These are phyloP conservation scores for Coprinopsis sp. DNA, from an alignment of 768 basidiomycete genomes.

Conservation along the genomic window DNA sequence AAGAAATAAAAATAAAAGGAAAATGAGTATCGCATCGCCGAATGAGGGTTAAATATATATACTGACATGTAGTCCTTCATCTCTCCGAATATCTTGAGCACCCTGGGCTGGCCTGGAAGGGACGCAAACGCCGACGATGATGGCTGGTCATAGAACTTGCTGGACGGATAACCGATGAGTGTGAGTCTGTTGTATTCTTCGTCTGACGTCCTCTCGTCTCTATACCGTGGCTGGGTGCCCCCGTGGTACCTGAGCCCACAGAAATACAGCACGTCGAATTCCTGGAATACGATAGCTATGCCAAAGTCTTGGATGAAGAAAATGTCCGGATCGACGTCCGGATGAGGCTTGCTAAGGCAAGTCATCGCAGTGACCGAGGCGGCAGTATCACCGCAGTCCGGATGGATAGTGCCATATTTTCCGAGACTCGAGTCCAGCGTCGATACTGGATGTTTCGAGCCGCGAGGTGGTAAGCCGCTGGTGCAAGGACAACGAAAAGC, in stretches of 20 bases:
- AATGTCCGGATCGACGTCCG: background rate
- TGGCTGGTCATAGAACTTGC: background rate
- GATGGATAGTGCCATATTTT: background rate
- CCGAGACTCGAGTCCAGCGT: background rate
- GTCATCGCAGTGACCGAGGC: background rate
- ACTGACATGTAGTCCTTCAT: background rate
- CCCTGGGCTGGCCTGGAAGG: background rate
- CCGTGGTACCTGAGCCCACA: background rate
- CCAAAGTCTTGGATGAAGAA: conserved; percentile 1
- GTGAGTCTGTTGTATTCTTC: background rate
- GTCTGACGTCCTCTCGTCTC: background rate
- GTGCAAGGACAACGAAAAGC: background rate
- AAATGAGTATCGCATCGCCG: no score
- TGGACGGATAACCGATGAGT: background rate
- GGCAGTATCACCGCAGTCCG: background rate
- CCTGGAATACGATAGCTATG: background rate
- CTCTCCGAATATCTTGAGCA: background rate
- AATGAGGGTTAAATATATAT: background rate
- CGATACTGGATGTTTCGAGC: background rate
- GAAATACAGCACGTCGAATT: background rate
- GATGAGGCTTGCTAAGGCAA: background rate
- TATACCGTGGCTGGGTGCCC: background rate
- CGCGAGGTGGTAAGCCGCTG: background rate
- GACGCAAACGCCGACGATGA: background rate
- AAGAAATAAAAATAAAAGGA: no score